Evolutionary conservation across 2,329 filamentous ascomycete genomes (phyloP), one percentile per base, ranked within the genome.

Genomic region (Calonectria hawksworthii): DNA sequence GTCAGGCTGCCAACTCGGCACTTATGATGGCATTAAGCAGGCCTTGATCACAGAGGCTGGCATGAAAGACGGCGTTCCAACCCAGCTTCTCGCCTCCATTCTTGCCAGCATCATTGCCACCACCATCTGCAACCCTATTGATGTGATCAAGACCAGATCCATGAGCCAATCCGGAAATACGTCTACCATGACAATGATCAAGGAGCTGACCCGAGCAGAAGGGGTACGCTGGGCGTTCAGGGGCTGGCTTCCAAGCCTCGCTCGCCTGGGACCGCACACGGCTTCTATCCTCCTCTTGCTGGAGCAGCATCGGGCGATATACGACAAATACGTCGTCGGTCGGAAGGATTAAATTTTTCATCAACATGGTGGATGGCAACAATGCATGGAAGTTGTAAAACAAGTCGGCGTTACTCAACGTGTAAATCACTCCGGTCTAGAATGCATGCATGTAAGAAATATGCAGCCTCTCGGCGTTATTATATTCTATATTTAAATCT

Each of bases 201-300:
- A 28, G 21, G 64, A 71, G 9, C 44, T 75, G 16, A 74, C 70
- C 21, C 56, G 73, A 28, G 59, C 75, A 7, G 75, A 74, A 44
- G 73, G 70, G 7, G 14, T 73, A 23, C 38, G 73, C n/a, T 75
- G 73, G 75, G 73, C 64, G 14, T 73, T 73, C 23, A 61, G 73
- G 51, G 75, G 75, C 4, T 76, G 73, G 75, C n/a, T 71, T 41
- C 69, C 74, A 1, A 75, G 70, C 18, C 73, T 76, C 41, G 73
- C 75, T 9, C 44, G 75, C 4, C 50, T 76, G 6, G 73, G 73
- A 0, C 73, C 73, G 18, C 73, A 75, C 44, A 75, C 74, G 21
- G 75, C 70, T 11, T 70, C 69, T 7, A 75, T 73, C 14, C 54
- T 76, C 11, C 44, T 76, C n/a, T 44, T 75, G 16, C 51, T 76